phyloP scores from a whole-genome alignment of 306 rosid species.

The Mucuna pruriens region DNA sequence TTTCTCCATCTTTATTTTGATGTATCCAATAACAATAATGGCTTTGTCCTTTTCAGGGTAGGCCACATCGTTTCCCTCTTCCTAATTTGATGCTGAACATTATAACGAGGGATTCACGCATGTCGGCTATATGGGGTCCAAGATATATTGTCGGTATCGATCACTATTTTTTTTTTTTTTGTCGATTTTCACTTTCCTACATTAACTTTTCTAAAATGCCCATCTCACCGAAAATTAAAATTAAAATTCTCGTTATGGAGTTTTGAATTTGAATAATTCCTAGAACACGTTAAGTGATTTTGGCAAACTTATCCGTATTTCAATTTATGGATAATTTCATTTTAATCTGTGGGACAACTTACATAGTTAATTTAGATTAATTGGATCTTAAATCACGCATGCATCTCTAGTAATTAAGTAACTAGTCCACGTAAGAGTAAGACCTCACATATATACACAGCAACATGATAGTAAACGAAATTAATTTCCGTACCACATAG shows the following conservation, averaged over 20 bases:
- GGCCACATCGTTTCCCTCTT: constrained; percentile 36
- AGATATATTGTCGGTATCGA: constrained; percentile 35
- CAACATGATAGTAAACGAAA: constrained; percentile 21
- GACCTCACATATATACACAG: background rate
- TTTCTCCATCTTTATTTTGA: background rate
- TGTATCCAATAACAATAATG: constrained; percentile 30
- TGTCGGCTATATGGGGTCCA: constrained; percentile 54
- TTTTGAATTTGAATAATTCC: constrained; percentile 3
- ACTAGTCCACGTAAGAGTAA: constrained; percentile 26
- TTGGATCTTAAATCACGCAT: constrained; percentile 19
- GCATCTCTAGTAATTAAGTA: constrained; percentile 3
- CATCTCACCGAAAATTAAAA: background rate
- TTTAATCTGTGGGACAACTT: constrained; percentile 24
- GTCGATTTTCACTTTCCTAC: constrained; percentile 27
- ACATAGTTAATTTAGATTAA: background rate
- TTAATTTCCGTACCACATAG: constrained; percentile 14
- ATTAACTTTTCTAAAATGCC: background rate
- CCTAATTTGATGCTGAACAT: constrained; percentile 42
- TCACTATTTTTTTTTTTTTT: no score
- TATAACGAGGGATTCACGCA: constrained; percentile 52
- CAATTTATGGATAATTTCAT: background rate
- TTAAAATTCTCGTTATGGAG: background rate
- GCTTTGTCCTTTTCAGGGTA: constrained; percentile 37
- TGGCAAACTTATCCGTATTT: background rate
- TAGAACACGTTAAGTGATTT: background rate